Evolutionary conservation across 2,329 filamentous ascomycete genomes (phyloP).

Genomic region (Microcyclospora tardicrescens): DNA sequence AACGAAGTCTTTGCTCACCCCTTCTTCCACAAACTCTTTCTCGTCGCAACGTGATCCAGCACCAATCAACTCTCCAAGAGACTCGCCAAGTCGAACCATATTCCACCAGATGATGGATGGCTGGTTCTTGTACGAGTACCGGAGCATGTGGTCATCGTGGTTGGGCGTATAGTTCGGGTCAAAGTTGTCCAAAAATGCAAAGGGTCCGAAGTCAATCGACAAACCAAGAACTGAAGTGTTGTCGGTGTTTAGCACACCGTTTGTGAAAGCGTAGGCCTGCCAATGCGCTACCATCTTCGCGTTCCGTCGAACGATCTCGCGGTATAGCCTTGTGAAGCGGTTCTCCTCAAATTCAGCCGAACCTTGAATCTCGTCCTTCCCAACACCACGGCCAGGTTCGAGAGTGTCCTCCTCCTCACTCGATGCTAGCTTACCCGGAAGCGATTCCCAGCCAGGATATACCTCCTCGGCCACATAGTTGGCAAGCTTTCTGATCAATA

Average conservation of each 20-base stretch:
- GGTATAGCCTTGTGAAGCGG: slow-evolving; percentile 72
- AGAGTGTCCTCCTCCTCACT: slow-evolving; percentile 38
- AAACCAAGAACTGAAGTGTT: slow-evolving; percentile 87
- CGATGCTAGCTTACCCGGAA: slow-evolving; percentile 47
- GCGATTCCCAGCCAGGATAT: slow-evolving; percentile 72
- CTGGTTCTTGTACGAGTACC: slow-evolving; percentile 89
- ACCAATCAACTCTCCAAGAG: slow-evolving; percentile 76
- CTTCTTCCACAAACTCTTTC: slow-evolving; percentile 55
- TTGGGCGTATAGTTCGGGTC: slow-evolving; percentile 92
- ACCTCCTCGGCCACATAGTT: slow-evolving; percentile 82
- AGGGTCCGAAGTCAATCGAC: slow-evolving; percentile 89
- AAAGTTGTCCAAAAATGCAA: slow-evolving; percentile 96
- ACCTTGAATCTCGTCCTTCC: slow-evolving; percentile 50
- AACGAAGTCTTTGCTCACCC: slow-evolving; percentile 56
- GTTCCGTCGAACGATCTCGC: slow-evolving; percentile 75
- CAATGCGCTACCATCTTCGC: slow-evolving; percentile 79
- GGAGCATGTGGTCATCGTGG: slow-evolving; percentile 77
- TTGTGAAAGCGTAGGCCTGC: slow-evolving; percentile 99
- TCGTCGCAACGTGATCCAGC: slow-evolving; percentile 61
- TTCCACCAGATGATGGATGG: slow-evolving; percentile 99
- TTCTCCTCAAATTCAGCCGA: slow-evolving; percentile 57
- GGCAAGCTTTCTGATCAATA: slow-evolving; percentile 58
- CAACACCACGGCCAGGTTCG: slow-evolving; percentile 23
- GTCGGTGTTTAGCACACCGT: slow-evolving; percentile 93
- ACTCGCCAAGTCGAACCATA: slow-evolving; percentile 77